Conservation (phyloP, 345 rosid genomes). For the Orychophragmus violaceus region DNA sequence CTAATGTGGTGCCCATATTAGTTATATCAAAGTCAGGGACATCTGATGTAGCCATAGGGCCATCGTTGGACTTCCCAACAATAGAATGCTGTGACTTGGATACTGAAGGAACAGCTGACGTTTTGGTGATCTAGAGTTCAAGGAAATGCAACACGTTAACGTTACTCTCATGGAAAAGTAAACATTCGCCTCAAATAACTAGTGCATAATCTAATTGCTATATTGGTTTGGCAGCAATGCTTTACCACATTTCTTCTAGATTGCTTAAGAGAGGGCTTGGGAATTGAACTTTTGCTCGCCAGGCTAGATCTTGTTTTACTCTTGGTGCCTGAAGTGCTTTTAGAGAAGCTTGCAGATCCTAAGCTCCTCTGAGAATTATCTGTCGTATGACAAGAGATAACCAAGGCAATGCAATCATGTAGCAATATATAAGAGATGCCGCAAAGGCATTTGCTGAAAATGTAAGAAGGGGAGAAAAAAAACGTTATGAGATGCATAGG, state of each 20-base stretch:
- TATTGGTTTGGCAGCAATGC: constrained; percentile 5
- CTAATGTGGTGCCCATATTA: constrained; percentile 28
- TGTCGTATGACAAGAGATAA: constrained; percentile 27
- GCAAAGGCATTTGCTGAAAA: neutral
- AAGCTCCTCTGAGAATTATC: constrained; percentile 39
- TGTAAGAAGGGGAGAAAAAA: neutral
- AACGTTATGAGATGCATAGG: neutral
- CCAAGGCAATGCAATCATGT: neutral
- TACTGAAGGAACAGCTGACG: constrained; percentile 29
- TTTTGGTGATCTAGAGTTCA: constrained; percentile 40
- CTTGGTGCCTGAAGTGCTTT: constrained; percentile 24
- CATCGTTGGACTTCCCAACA: constrained; percentile 28
- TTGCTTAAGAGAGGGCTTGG: constrained; percentile 42
- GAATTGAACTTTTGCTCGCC: constrained; percentile 33
- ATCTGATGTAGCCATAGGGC: constrained; percentile 31
- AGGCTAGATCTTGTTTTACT: constrained; percentile 39
- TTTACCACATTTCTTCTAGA: constrained; percentile 60
- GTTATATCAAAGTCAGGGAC: constrained; percentile 23
- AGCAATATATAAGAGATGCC: neutral
- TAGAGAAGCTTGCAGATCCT: constrained; percentile 34
- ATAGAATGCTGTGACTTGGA: constrained; percentile 27
- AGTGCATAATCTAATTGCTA: neutral
- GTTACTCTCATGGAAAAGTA: constrained; percentile 3
- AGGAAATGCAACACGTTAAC: constrained; percentile 19
- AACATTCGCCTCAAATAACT: constrained; percentile 5